Percentiles rank a stretch among this genome's conserved stretches.
phyloP scores from a whole-genome alignment of 257 asterid genomes.

The Knoxia roxburghii region DNA sequence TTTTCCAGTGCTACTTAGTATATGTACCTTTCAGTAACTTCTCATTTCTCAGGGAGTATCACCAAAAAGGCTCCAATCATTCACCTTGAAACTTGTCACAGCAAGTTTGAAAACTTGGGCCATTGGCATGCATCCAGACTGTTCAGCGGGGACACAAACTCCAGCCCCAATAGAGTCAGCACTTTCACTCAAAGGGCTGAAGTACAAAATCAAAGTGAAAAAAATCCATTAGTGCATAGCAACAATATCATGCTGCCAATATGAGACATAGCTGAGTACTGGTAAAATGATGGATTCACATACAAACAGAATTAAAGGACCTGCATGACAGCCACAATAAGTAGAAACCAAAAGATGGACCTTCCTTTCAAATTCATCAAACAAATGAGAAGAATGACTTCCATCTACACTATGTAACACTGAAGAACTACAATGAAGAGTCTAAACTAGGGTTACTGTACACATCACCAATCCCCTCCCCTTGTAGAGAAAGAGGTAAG shows the following conservation, averaged over 20 bases:
- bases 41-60: constrained; percentile 34
- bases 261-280: not conserved
- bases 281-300: not conserved
- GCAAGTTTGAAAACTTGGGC: constrained; percentile 64
- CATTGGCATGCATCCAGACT: constrained; percentile 71
- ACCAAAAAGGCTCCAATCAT: constrained; percentile 75
- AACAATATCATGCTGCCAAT: not conserved
- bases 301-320: not conserved
- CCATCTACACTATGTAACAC: not conserved
- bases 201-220: constrained; percentile 13
- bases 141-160: constrained; percentile 59
- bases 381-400: not conserved
- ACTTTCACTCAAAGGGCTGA: constrained; percentile 77
- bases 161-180: constrained; percentile 79
- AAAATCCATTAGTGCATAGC: not conserved
- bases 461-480: too few relatives aligned
- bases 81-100: constrained; percentile 68
- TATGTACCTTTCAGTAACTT: not conserved
- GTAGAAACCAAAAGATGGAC: not conserved
- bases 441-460: too few relatives aligned
- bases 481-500: not conserved
- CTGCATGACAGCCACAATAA: not conserved
- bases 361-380: not conserved
- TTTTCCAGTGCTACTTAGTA: not conserved
- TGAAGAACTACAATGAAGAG: not conserved